Percentiles rank a stretch among this genome's conserved stretches.
phyloP scores from a whole-genome alignment of 495 filamentous ascomycete genomes.

The Aspergillus incahuasiensis region DNA sequence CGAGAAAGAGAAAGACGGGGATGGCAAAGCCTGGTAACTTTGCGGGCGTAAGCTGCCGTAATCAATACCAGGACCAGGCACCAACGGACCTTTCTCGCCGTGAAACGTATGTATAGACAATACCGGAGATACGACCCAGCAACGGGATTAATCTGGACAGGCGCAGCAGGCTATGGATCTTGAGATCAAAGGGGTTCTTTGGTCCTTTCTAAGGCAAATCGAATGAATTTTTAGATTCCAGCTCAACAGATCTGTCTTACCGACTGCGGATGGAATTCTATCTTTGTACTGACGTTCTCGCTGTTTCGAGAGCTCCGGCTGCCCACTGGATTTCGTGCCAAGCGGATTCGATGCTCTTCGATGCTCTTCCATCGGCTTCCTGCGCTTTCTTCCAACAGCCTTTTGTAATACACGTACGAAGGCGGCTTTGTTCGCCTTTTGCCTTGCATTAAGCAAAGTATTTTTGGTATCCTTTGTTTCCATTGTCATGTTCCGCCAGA shows the following conservation, averaged over 20 bases:
- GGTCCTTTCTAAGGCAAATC: background rate
- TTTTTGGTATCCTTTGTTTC: background rate
- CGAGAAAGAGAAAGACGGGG: background rate
- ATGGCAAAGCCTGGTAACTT: conserved; percentile 12
- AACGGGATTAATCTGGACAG: background rate
- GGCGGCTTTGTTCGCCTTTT: background rate
- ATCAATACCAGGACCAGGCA: conserved; percentile 21
- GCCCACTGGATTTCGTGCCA: conserved; percentile 22
- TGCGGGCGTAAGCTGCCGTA: conserved; percentile 12
- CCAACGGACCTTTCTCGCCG: background rate
- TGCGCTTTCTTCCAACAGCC: conserved; percentile 17
- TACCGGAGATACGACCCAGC: conserved; percentile 19
- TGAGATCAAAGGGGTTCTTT: conserved; percentile 6
- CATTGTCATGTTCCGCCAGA: background rate
- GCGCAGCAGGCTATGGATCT: background rate
- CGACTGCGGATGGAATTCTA: conserved; percentile 6
- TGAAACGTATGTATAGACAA: conserved; percentile 1
- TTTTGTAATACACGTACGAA: background rate
- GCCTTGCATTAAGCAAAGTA: background rate
- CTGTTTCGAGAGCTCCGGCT: conserved; percentile 24
- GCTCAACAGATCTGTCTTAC: background rate
- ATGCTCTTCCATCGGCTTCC: conserved; percentile 33
- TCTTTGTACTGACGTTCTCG: conserved; percentile 15
- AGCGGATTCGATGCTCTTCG: conserved; percentile 33
- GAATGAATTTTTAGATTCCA: conserved; percentile 3